These are phyloP conservation scores for Secale cereale DNA, from an alignment of 176 grass and related monocot species.

Conservation along the genomic window DNA sequence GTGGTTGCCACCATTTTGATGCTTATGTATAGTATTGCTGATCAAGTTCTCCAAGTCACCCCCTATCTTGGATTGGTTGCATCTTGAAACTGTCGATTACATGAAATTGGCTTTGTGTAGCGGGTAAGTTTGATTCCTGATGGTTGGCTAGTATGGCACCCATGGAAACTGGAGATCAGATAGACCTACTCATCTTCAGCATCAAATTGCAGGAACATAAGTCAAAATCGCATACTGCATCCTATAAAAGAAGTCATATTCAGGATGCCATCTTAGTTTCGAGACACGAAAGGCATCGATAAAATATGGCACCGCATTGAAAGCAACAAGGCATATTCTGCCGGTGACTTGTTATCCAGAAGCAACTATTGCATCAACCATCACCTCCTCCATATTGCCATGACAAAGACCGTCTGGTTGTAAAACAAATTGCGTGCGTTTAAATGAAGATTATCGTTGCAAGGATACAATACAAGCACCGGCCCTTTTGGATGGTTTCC, in stretches of 20 bases:
- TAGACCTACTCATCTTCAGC: not conserved
- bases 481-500: not conserved
- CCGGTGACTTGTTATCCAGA: not conserved
- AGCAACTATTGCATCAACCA: not conserved
- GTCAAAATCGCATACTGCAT: not conserved
- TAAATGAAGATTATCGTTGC: not conserved
- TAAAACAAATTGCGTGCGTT: not conserved
- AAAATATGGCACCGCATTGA: not conserved
- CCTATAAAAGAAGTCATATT: not conserved
- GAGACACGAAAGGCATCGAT: not conserved
- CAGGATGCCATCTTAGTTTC: not conserved
- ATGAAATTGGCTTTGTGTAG: not conserved
- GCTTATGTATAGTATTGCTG: not conserved
- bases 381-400: not conserved
- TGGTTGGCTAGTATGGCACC: not conserved
- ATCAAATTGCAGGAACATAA: not conserved
- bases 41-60: not conserved
- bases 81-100: not conserved
- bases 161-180: not conserved
- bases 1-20: constrained; percentile 14
- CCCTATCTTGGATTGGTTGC: not conserved
- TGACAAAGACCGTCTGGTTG: not conserved
- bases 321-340: not conserved
- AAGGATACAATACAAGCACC: not conserved
- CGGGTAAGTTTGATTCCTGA: not conserved